Evolutionary conservation across 208 protist genomes (phyloP).

Genomic region (Angomonas ambiguus): DNA sequence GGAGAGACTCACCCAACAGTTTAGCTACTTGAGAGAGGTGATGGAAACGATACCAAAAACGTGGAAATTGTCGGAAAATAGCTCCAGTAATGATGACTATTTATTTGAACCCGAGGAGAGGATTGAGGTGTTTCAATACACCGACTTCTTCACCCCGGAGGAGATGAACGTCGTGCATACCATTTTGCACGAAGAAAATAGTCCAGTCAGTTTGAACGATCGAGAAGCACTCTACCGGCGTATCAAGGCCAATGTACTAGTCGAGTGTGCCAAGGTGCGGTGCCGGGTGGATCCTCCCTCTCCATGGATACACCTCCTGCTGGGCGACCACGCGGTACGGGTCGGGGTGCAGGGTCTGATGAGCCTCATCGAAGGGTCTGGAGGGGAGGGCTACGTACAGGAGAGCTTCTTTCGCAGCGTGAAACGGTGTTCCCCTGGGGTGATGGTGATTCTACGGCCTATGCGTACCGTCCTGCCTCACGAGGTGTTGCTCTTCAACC

Average conservation of each 20-base stretch:
- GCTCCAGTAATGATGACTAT: not conserved
- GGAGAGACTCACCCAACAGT: not conserved
- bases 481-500: constrained; percentile 59
- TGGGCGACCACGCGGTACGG: constrained; percentile 51
- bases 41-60: not conserved
- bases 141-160: not conserved
- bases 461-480: constrained; percentile 58
- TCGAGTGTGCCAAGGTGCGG: too few relatives aligned
- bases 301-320: not conserved
- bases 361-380: constrained; percentile 30
- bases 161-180: not conserved
- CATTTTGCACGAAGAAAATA: not conserved
- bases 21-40: not conserved
- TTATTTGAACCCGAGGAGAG: not conserved
- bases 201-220: not conserved
- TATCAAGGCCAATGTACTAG: not conserved
- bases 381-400: constrained; percentile 40
- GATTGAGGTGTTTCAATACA: not conserved
- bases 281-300: not conserved
- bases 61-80: not conserved
- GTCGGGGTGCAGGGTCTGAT: not conserved
- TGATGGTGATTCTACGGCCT: constrained; percentile 52
- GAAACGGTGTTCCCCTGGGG: constrained; percentile 14
- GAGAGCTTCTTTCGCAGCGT: constrained; percentile 35
- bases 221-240: not conserved